Conservation (phyloP, 1,139 yeast species). For the Yamadazyma buinensis region DNA sequence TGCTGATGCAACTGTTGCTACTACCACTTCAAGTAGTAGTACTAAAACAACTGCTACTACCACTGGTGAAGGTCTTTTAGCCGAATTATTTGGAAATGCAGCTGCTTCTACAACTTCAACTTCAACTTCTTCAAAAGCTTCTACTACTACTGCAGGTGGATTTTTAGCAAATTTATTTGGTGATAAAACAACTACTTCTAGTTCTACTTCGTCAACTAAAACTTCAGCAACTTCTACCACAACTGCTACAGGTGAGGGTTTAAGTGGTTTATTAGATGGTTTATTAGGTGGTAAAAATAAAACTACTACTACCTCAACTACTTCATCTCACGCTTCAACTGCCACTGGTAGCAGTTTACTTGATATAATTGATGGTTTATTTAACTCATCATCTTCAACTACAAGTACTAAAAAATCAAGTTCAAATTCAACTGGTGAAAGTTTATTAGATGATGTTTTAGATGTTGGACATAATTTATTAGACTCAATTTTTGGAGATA, state of each 20-base stretch:
- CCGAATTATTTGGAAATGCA: constrained; percentile 12
- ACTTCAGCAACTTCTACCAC: constrained; percentile 12
- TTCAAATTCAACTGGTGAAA: constrained; percentile 8
- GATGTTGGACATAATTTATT: constrained; percentile 7
- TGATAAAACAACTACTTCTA: constrained; percentile 5
- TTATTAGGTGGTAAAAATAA: constrained; percentile 12
- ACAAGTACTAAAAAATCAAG: constrained; percentile 5
- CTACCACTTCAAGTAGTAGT: constrained; percentile 5
- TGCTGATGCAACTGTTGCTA: constrained; percentile 7
- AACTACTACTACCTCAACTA: constrained; percentile 10
- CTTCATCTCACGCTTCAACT: constrained; percentile 9
- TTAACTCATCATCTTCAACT: constrained; percentile 5
- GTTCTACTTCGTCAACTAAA: constrained; percentile 13
- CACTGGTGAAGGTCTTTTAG: constrained; percentile 12
- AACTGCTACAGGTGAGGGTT: constrained; percentile 6
- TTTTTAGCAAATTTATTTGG: constrained; percentile 17
- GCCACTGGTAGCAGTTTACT: constrained; percentile 4
- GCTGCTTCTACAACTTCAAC: constrained; percentile 11
- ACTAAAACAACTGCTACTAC: constrained; percentile 12
- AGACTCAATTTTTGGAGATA: constrained; percentile 6
- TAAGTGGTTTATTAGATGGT: constrained; percentile 13
- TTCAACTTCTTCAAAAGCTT: constrained; percentile 9
- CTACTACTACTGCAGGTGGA: constrained; percentile 11
- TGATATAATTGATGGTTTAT: constrained; percentile 11
- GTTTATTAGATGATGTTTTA: constrained; percentile 13